Evolutionary conservation across 2,329 filamentous ascomycete species (phyloP), one percentile per base, ranked within the genome.

Genomic region (Stagonosporopsis tanaceti): DNA sequence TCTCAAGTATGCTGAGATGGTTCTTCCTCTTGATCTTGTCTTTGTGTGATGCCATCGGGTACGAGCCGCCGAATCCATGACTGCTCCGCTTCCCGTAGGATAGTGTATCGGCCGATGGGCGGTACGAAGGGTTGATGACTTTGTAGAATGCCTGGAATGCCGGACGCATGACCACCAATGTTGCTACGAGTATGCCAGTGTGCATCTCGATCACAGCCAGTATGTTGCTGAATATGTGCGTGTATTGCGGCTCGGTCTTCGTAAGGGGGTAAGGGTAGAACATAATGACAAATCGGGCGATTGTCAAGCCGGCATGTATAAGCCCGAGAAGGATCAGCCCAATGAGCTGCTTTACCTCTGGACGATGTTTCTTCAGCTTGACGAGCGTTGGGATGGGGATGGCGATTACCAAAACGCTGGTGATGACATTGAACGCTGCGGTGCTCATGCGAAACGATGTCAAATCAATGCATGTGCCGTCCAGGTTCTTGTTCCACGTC

Each of bases 241-340:
- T 50, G 41, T 60, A 60, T 20, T 60, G 58, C 12, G 58, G 58
- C 24, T 60, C 50, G 8, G 58, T 57, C 28, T 47, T 57, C 4
- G 53, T 54, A 4, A 57, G 41, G 5, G 58, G 53, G 7, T 54
- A 46, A 0, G 58, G 50, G 11, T 54, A 60, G 45, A 60, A 60
- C 58, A 60, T 57, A 20, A 60, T 60, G 35, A 57, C 46, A 34
- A 60, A 57, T 9, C 57, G 52, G 24, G 57, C 48, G 53, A 60
- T 56, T 22, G 52, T 56, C 0, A 60, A 37, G 8, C 57, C 45
- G 3, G 57, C 57, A 28, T 60, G 57, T 1, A 60, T 34, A 11
- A 44, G 32, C n/a, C 57, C 57, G 1, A 60, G 48, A 14, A 60
- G 57, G 8, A 60, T 53, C 1, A 60, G 45, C 1, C 47, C 57